Evolutionary conservation across 192 early-diverging fungal genomes (phyloP), one percentile per base, ranked within the genome.

Genomic region (Rhizoclosmatium globosum): DNA sequence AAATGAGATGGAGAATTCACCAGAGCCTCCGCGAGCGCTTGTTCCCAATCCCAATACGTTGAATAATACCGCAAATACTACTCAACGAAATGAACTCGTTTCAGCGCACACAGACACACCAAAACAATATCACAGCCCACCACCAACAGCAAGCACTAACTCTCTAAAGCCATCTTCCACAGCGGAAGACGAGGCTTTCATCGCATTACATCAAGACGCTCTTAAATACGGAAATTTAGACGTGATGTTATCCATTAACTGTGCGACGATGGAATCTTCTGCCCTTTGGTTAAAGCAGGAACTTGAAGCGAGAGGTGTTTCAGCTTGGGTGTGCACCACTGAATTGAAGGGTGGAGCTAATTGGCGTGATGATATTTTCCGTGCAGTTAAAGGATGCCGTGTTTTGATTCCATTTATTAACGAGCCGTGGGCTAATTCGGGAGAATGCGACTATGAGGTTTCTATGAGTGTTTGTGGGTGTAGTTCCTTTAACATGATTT

Each of bases 401-500:
- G 66, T 79, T 7, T 21, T 79, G 50, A 50, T 79, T 19, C 57
- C 77, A 17, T 71, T 79, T 17, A 47, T 79, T 2, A 79, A 71
- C 47, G 15, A 58, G 17, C 42, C 43, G 23, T 79, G 77, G 77
- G 19, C n/a, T 23, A 41, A 71, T 3, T 71, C 67, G 11, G 77
- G 77, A 43, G 77, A 79, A 79, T 79, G 77, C 64, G 64, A 79
- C 56, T 3, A 21, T 45, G 77, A 79, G 50, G 71, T 71, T 31
- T 31, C 31, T 31, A 31, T 31, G 31, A 31, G 31, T 31, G 31
- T 31, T 31, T 31, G 31, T 31, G 31, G 31, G 31, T 31, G 31
- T 31, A 31, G 31, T 31, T 31, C 31, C 31, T 31, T 31, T 31
- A 31, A 31, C 31, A 31, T 0, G 31, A 31, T 31, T 31, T 31